Conservation (phyloP, 2,329 filamentous ascomycete species). For the Arthroderma sp. region DNA sequence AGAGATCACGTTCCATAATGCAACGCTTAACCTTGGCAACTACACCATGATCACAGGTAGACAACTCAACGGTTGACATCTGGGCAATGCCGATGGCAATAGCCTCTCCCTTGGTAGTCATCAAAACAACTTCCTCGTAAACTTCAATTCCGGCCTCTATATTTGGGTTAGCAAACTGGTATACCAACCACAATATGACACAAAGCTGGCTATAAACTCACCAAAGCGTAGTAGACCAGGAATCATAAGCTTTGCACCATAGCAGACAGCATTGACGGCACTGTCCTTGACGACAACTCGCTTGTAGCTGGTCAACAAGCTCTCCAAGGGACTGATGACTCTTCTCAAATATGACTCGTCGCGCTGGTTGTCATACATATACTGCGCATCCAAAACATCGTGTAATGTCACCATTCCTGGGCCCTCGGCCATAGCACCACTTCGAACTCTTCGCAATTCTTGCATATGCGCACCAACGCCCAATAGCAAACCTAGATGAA, state of each 20-base stretch:
- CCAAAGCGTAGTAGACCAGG: conserved; percentile 86
- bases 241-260: conserved; percentile 98
- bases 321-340: conserved; percentile 88
- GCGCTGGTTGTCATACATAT: conserved; percentile 86
- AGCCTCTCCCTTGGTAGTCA: conserved; percentile 98
- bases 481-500: conserved; percentile 66
- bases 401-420: conserved; percentile 85
- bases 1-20: conserved; percentile 98
- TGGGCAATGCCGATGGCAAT: conserved; percentile 92
- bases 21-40: conserved; percentile 98
- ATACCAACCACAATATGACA: not conserved
- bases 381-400: conserved; percentile 91
- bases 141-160: conserved; percentile 79
- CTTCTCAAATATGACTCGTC: conserved; percentile 85
- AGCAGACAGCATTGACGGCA: conserved; percentile 93
- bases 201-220: conserved; percentile 30
- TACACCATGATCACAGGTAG: conserved; percentile 91
- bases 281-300: conserved; percentile 95
- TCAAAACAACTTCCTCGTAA: conserved; percentile 90
- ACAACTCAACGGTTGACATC: conserved; percentile 96
- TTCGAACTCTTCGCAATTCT: conserved; percentile 85
- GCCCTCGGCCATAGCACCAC: conserved; percentile 87
- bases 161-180: conserved; percentile 11
- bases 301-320: conserved; percentile 84
- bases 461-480: conserved; percentile 96